Base-by-base conservation (phyloP, 139 green algal genomes). In the Nannochloris sp. region DNA sequence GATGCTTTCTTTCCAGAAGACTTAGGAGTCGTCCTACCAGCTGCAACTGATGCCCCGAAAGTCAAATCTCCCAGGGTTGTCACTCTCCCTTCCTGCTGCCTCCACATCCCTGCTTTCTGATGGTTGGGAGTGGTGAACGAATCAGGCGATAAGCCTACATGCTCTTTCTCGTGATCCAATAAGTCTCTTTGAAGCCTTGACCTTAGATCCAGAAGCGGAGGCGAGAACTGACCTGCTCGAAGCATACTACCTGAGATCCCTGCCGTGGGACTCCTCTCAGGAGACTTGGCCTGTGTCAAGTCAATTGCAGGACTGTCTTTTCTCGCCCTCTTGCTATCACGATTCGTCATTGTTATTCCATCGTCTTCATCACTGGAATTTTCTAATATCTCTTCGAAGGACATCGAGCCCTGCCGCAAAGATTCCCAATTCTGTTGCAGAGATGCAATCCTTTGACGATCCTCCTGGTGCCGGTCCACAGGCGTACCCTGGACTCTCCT, bases 21-120 rank as follows among this genome's bases (percentile, higher is more conserved):
- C n/a, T 16, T n/a, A 11, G 25, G 20, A 16, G 20, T 64, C 58
- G 12, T 64, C 58, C 58, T 64, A 6, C 23, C 25, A 17, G 25
- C 58, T 64, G 25, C 25, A 31, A 51, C 58, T 57, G 12, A 57
- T n/a, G 20, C 58, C 16, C 31, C 56, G 17, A 53, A 53, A 33
- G 30, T 61, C 56, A 43, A 43, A 43, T 43, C 56, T 20, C 30
- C 56, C 4, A 20, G 17, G n/a, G 56, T 61, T 45, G 17, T n/a
- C 11, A 43, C 16, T 33, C 56, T 58, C 49, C 49, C 25, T 28
- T 58, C 25, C 49, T 28, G 25, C 49, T 28, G 25, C 49, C 49
- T 58, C 49, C 25, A 58, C 9, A 13, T 9, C 49, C 25, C 49
- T 0, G 20, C 20, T 58, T 10, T 28, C 49, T 49, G 25, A 28